Base-by-base conservation (phyloP, 257 asterid genomes). In the Gynochthodes officinalis region DNA sequence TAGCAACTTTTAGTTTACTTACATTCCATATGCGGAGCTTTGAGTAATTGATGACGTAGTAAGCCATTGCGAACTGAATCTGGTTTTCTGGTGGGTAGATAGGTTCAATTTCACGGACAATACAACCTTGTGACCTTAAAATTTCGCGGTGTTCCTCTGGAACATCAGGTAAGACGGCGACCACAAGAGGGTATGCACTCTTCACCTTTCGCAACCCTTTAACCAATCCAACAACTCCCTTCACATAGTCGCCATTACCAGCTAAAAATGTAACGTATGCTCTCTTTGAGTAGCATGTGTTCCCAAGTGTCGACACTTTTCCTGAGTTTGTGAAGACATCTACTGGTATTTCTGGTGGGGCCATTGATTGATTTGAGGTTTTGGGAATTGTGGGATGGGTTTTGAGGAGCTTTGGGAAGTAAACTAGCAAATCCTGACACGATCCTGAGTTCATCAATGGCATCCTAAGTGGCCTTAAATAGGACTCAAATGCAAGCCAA, bases 11-110 rank as follows among this genome's bases (percentile, higher is more conserved):
- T 30, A 37, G 64, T 53, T 39, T 33, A 76, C 87, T 75, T 85
- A 84, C 91, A 37, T 84, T 76, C 91, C 91, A 87, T 30, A 87
- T 81, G 23, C 88, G 84, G 25, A 87, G 89, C 59, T 87, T 87
- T 76, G 91, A 87, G 75, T 87, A 87, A 70, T 84, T 84, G 86
- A 87, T 82, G 28, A 86, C 89, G 37, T 86, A 86, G 69, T 86
- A 84, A 4, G 87, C 89, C 87, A 84, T 86, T 27, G 91, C 87
- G 35, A 86, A 86, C 67, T 82, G 72, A 74, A 79, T 78, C 64
- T 87, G 88, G 70, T 77, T 79, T 39, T 76, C 78, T 0, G 88
- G 92, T 13, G 88, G 92, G 46, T 83, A 79, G 1, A 87, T 79
- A 0, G 92, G 88, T 64, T 64, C 86, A 33, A 84, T 87, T 83